Evolutionary conservation across 2,329 filamentous ascomycete genomes (phyloP).

Genomic region (Penicillium sp.): DNA sequence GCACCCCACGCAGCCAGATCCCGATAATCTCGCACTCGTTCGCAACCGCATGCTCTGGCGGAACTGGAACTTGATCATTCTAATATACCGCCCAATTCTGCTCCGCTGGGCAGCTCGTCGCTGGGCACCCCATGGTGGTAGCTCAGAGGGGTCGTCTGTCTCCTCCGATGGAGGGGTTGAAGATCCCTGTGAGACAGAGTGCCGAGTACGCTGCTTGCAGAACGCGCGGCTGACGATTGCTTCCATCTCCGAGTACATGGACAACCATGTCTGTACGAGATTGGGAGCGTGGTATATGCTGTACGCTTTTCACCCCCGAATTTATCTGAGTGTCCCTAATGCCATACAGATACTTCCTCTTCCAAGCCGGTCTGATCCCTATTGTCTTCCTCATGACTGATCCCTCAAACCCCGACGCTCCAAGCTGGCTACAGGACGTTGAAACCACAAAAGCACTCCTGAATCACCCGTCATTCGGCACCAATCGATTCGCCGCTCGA

Average conservation of each 20-base stretch:
- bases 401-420: constrained; percentile 36
- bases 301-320: constrained; percentile 20
- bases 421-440: constrained; percentile 40
- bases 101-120: constrained; percentile 41
- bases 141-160: constrained; percentile 17
- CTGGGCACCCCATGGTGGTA: constrained; percentile 28
- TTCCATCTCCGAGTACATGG: constrained; percentile 43
- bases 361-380: constrained; percentile 46
- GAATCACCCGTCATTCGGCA: constrained; percentile 38
- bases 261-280: constrained; percentile 40
- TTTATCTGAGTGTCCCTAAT: constrained; percentile 1
- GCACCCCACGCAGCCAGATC: constrained; percentile 29
- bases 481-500: constrained; percentile 40
- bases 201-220: constrained; percentile 40
- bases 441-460: constrained; percentile 42
- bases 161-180: constrained; percentile 29
- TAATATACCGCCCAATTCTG: constrained; percentile 45
- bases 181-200: constrained; percentile 39
- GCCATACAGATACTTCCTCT: constrained; percentile 41
- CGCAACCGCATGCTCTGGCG: constrained; percentile 44
- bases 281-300: constrained; percentile 47
- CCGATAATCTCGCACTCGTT: constrained; percentile 39
- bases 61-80: constrained; percentile 44
- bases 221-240: constrained; percentile 43
- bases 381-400: constrained; percentile 46